phyloP scores from a whole-genome alignment of 2,329 filamentous ascomycete genomes.

The Claviceps sorghi region DNA sequence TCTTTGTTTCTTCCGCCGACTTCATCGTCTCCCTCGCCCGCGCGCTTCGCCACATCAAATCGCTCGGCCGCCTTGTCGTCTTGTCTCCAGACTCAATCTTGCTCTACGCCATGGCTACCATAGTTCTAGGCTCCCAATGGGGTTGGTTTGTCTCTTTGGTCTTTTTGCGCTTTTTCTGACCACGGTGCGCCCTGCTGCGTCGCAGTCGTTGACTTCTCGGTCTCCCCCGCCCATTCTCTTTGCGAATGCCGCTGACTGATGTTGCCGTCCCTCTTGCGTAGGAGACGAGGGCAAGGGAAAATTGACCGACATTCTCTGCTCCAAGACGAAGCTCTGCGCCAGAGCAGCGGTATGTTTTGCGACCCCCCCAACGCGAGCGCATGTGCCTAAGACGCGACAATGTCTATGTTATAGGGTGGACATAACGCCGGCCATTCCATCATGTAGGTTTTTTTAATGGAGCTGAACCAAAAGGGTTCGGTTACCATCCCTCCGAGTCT shows the following conservation, averaged over 20 bases:
- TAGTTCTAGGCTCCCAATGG: constrained; percentile 23
- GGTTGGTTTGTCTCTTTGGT: constrained; percentile 17
- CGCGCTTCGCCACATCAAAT: not conserved
- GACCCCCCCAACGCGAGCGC: constrained; percentile 7
- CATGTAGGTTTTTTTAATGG: constrained; percentile 4
- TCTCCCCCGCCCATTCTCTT: constrained; percentile 5
- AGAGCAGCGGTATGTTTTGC: constrained; percentile 16
- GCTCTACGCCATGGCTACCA: not conserved
- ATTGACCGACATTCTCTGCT: constrained; percentile 20
- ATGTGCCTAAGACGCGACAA: not conserved
- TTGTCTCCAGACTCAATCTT: not conserved
- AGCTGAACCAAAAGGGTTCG: not conserved
- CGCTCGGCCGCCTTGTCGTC: not conserved
- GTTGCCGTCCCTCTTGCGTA: constrained; percentile 4
- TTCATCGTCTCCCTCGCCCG: not conserved
- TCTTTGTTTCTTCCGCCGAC: not conserved
- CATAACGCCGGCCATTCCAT: constrained; percentile 15
- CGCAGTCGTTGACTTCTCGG: not conserved
- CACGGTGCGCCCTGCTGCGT: not conserved
- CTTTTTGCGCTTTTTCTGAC: not conserved
- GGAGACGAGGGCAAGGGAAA: constrained; percentile 26
- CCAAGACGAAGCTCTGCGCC: constrained; percentile 17
- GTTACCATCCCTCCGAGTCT: too few species aligned
- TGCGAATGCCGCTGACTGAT: not conserved
- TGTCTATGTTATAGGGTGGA: constrained; percentile 13